Base-by-base conservation (phyloP, 1,284 basidiomycete genomes). In the Apiotrichum porosum region DNA sequence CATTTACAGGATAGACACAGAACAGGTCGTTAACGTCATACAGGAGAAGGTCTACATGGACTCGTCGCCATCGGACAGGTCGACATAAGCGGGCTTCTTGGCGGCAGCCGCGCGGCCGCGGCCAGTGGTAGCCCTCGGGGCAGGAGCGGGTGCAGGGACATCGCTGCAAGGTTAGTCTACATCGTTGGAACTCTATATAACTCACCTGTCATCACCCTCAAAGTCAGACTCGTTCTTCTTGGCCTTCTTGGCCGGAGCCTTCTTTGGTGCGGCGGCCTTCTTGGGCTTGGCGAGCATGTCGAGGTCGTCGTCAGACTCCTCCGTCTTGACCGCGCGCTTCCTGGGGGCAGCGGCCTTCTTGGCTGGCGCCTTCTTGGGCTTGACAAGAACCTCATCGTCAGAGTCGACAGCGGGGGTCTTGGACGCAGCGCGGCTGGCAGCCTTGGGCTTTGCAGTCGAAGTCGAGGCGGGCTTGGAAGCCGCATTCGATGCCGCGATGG, bases 401-500 rank as follows among this genome's bases (percentile, higher is more conserved):
- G 43, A 46, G 44, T 47, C 47, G 10, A 53, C 55, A 15, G 39
- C 46, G n/a, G 52, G 32, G 24, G 52, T 48, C 54, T 63, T 71
- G 58, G 60, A 65, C 8, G 57, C 15, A 13, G 58, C 52, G 4
- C 65, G 49, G 47, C 65, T 68, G 21, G 38, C 5, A 1, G 46
- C 34, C 31, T 43, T 47, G 14, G 33, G 36, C 32, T 51, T 56
- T 19, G 44, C 22, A 3, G 21, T 18, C 13, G 37, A 34, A 6
- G 26, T 28, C n/a, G 45, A 10, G 18, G 39, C 23, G 15, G 41
- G 21, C 24, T 43, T 44, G 9, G 50, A 36, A 3, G 32, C 15
- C n/a, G 42, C 49, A 48, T 72, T 73, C 12, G 62, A 36, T 3
- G 62, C 55, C 6, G 62, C 51, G 21, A 69, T 55, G 21, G 57